phyloP scores from a whole-genome alignment of 2,329 filamentous ascomycete species.

The Coniochaeta prunicola region DNA sequence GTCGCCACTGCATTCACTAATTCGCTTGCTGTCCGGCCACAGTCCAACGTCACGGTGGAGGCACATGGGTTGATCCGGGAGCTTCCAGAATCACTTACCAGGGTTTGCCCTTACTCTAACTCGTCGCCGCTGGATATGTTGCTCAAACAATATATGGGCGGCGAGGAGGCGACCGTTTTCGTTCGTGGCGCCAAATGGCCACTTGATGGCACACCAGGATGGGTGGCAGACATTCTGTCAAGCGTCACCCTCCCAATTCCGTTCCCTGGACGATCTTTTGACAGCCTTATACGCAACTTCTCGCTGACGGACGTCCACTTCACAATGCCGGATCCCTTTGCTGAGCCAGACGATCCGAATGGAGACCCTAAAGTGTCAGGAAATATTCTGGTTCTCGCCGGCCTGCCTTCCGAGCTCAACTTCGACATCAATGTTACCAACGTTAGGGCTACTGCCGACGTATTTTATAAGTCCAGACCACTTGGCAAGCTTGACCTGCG shows the following conservation, averaged over 20 bases:
- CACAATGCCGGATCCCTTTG: slow-evolving; percentile 70
- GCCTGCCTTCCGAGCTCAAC: slow-evolving; percentile 78
- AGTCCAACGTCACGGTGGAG: slow-evolving; percentile 58
- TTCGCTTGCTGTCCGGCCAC: slow-evolving; percentile 59
- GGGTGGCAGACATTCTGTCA: slow-evolving; percentile 74
- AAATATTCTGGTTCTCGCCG: slow-evolving; percentile 70
- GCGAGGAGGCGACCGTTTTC: slow-evolving; percentile 71
- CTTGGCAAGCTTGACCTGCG: slow-evolving; percentile 73
- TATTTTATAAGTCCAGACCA: slow-evolving; percentile 70
- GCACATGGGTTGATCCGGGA: slow-evolving; percentile 65
- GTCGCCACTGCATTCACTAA: slow-evolving; percentile 70
- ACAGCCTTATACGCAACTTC: slow-evolving; percentile 81
- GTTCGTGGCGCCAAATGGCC: slow-evolving; percentile 70
- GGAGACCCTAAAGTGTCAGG: slow-evolving; percentile 76
- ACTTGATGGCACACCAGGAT: slow-evolving; percentile 63
- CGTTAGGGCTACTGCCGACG: slow-evolving; percentile 70
- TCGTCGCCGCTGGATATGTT: slow-evolving; percentile 81
- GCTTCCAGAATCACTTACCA: slow-evolving; percentile 66
- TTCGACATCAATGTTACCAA: slow-evolving; percentile 72
- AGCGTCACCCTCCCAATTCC: slow-evolving; percentile 79
- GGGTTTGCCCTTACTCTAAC: slow-evolving; percentile 65
- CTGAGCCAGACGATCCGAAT: slow-evolving; percentile 66
- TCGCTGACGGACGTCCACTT: slow-evolving; percentile 82
- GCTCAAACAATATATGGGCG: slow-evolving; percentile 73
- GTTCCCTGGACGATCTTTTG: slow-evolving; percentile 74